Base-by-base conservation (phyloP, 768 basidiomycete species). In the Boletus reticuloceps region DNA sequence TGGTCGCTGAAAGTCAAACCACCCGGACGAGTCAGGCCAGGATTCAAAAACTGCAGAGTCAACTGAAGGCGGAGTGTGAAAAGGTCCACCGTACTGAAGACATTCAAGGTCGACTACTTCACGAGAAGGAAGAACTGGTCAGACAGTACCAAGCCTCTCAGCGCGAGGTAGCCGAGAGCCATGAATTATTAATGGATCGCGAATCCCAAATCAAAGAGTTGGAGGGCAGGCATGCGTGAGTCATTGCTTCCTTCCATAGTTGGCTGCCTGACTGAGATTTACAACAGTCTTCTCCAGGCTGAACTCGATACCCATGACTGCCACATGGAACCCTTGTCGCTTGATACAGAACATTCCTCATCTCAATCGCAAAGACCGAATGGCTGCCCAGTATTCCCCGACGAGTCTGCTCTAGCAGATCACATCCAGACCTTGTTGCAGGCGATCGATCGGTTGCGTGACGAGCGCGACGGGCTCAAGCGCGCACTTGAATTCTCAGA, bases 401-500 rank as follows among this genome's bases (percentile, higher is more conserved):
- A 54, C 40, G 61, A 70, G 16, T 59, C 68, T 27, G 60, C 62
- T 1, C 52, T 72, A 16, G 71, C 79, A 17, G 66, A 62, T 19
- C 72, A 79, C 42, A 75, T 87, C 34, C 82, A 81, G 56, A 80
- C 79, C 38, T 74, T 91, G 22, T 74, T 91, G 47, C 69, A 69
- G 27, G 83, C 88, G 2, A 74, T 89, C 41, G 80, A 83, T n/a
- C 81, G 89, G 34, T 73, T 91, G 44, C 83, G 89, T 6, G 67
- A 69, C 5, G 88, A 91, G 60, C 78, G 89, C 6, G 85, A 91
- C 58, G 73, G 69, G 44, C 76, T 89, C 27, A 78, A 78, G 48
- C 78, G 84, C 7, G 79, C 86, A 51, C 69, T 91, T 14, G 78
- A 87, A 47, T 92, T 91, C 69, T 72, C 86, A 51, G 79, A 87